These are phyloP conservation scores for Astrothelium subdiscretum DNA, from an alignment of 495 filamentous ascomycete genomes.

Conservation along the genomic window DNA sequence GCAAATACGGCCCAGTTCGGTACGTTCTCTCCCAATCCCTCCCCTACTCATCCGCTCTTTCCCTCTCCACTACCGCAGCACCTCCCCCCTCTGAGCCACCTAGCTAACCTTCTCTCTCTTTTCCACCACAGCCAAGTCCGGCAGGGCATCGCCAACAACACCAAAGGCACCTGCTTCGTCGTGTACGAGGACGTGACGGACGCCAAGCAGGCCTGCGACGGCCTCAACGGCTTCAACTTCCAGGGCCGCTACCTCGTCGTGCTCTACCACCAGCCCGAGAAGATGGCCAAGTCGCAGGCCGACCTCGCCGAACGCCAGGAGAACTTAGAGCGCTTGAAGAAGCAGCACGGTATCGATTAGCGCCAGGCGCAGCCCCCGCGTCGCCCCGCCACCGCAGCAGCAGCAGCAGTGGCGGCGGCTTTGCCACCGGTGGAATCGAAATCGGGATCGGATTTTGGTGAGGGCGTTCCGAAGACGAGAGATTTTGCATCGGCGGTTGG, in stretches of 20 bases:
- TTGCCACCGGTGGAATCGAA: background rate
- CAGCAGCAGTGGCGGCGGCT: background rate
- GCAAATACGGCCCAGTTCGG: slow-evolving; percentile 90
- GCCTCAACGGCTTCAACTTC: slow-evolving; percentile 99
- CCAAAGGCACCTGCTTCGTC: slow-evolving; percentile 96
- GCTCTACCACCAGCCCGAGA: slow-evolving; percentile 96
- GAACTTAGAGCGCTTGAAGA: slow-evolving; percentile 95
- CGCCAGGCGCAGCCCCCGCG: slow-evolving; percentile 23
- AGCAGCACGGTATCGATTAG: slow-evolving; percentile 98
- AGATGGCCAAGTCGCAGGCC: slow-evolving; percentile 76
- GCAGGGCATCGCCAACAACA: slow-evolving; percentile 92
- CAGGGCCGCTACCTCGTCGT: slow-evolving; percentile 99
- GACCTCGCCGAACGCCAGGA: slow-evolving; percentile 89
- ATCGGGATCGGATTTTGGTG: background rate
- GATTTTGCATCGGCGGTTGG: background rate
- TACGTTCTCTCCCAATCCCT: slow-evolving; percentile 32
- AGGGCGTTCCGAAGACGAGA: background rate
- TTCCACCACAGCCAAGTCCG: slow-evolving; percentile 73
- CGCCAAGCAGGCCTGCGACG: slow-evolving; percentile 96
- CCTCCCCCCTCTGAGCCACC: too few relatives aligned
- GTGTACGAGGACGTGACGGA: slow-evolving; percentile 99
- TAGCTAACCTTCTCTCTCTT: slow-evolving; percentile 25
- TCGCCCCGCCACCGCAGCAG: background rate
- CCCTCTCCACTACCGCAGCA: too few relatives aligned
- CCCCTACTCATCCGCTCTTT: background rate